A percentile compares a stretch with the other conserved stretches of the same genome.
phyloP scores from a whole-genome alignment of 1,139 yeast species.

The Eremothecium coryli region DNA sequence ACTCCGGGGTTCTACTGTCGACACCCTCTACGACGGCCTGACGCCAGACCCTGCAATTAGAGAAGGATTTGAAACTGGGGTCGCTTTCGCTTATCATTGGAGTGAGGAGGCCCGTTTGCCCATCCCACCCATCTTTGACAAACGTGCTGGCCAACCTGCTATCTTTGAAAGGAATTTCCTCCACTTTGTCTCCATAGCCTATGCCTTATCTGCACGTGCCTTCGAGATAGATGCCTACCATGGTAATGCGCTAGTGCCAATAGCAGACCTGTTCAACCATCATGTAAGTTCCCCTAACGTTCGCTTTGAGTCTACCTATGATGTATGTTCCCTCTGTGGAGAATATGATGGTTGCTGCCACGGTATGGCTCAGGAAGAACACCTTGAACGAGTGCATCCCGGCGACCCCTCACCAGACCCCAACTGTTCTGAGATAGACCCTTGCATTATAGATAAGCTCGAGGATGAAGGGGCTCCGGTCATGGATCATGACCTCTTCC shows the following conservation, averaged over 20 bases:
- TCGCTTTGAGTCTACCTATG: slow-evolving; percentile 63
- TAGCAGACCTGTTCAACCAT: slow-evolving; percentile 86
- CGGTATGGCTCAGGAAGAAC: slow-evolving; percentile 7
- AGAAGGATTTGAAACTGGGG: slow-evolving; percentile 44
- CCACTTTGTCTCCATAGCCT: slow-evolving; percentile 44
- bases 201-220: slow-evolving; percentile 65
- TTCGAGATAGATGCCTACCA: slow-evolving; percentile 71
- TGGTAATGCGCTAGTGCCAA: slow-evolving; percentile 74
- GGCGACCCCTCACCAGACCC: too few species aligned
- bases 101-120: slow-evolving; percentile 27
- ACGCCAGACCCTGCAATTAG: slow-evolving; percentile 39
- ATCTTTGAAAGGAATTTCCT: slow-evolving; percentile 23
- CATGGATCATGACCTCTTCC: slow-evolving; percentile 2
- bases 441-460: slow-evolving; percentile 2
- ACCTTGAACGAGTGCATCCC: too few species aligned
- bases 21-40: slow-evolving; percentile 44
- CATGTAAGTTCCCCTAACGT: slow-evolving; percentile 49
- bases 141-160: slow-evolving; percentile 10
- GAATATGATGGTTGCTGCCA: slow-evolving; percentile 49
- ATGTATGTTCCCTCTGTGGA: slow-evolving; percentile 71
- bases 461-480: slow-evolving; percentile 4
- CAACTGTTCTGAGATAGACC: not conserved
- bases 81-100: slow-evolving; percentile 39
- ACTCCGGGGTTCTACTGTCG: slow-evolving; percentile 54
- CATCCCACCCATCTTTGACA: slow-evolving; percentile 38